Evolutionary conservation across 768 basidiomycete species (phyloP), one percentile per base, ranked within the genome.

Genomic region (Daedaleopsis nitida): DNA sequence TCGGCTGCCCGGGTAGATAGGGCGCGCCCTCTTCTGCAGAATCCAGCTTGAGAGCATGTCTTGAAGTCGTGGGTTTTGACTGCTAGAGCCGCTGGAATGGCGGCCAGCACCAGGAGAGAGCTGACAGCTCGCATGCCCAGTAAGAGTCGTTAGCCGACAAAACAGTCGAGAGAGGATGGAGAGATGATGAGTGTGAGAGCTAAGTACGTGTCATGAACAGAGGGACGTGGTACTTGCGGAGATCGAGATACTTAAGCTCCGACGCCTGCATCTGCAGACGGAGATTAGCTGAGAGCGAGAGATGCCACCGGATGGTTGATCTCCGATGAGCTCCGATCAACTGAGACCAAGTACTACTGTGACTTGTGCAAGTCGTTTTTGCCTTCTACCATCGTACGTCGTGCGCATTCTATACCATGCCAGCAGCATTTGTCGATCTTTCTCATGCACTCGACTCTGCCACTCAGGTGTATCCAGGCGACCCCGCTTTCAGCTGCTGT

Each of bases 31-130:
- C 89, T 77, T n/a, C 92, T 85, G 79, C 97, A 98, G 76, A 99
- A 98, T 19, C 92, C 95, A 0, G 94, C 85, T 74, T 98, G 93
- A n/a, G 83, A 81, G 70, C 97, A 98, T 59, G 86, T 93, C 75
- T 97, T 98, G 83, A 96, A 99, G 75, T 98, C 94, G 60, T 89
- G 82, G 19, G 81, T 77, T 77, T 92, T 92, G 75, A 92, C 85
- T 38, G 88, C 85, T 32, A 81, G 66, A 7, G 79, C 72, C 17
- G 72, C 60, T 16, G 75, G 74, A 5, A 74, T 64, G 38, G 62
- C 65, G 27, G 71, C 65, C 17, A 78, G 67, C 48, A 74, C 68
- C 52, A 80, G 69, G 57, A 80, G 47, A 44, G 52, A 52, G 62
- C 62, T 55, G 38, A 63, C 43, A 13, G 57, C 57, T 42, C 62